Percentiles rank a stretch among this genome's conserved stretches.
These are phyloP conservation scores for Wickerhamomyces hampshirensis DNA, from an alignment of 805 yeast species.

Conservation along the genomic window DNA sequence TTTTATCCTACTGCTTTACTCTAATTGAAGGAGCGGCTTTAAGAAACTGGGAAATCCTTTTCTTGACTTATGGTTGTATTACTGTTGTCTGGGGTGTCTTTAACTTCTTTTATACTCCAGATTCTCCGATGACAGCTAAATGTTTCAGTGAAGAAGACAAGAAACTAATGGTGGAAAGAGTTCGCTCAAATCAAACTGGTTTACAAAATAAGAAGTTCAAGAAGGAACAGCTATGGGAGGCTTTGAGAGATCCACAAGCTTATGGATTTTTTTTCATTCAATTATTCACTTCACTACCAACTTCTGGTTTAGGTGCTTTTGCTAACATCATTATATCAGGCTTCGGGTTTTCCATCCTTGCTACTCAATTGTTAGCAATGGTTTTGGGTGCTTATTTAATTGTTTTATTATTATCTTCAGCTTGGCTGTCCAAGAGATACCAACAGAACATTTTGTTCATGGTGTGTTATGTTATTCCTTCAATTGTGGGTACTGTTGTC, in stretches of 20 bases:
- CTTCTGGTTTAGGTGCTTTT: slow-evolving; percentile 40
- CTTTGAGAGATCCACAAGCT: slow-evolving; percentile 42
- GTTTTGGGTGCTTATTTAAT: slow-evolving; percentile 30
- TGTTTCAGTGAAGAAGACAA: slow-evolving; percentile 42
- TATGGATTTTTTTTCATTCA: slow-evolving; percentile 42
- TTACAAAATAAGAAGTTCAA: slow-evolving; percentile 52
- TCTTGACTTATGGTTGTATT: slow-evolving; percentile 53
- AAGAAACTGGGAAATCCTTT: slow-evolving; percentile 56
- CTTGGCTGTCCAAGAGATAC: slow-evolving; percentile 6
- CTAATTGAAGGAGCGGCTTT: slow-evolving; percentile 30
- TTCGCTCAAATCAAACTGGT: slow-evolving; percentile 51
- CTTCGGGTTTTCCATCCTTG: slow-evolving; percentile 12
- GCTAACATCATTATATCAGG: slow-evolving; percentile 14
- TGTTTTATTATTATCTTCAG: slow-evolving; percentile 15
- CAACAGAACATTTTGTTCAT: slow-evolving; percentile 5
- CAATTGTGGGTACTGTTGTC: slow-evolving; percentile 24
- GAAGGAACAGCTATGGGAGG: slow-evolving; percentile 47
- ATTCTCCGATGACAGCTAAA: slow-evolving; percentile 47
- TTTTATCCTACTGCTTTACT: slow-evolving; percentile 51
- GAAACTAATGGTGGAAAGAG: slow-evolving; percentile 43
- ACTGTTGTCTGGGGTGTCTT: slow-evolving; percentile 50
- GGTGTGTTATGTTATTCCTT: slow-evolving; percentile 19
- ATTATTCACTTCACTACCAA: slow-evolving; percentile 39
- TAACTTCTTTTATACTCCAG: slow-evolving; percentile 48
- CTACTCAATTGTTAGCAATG: slow-evolving; percentile 26